These are phyloP conservation scores for Eucalyptus sideroxylon DNA, from an alignment of 345 rosid species.

Conservation along the genomic window DNA sequence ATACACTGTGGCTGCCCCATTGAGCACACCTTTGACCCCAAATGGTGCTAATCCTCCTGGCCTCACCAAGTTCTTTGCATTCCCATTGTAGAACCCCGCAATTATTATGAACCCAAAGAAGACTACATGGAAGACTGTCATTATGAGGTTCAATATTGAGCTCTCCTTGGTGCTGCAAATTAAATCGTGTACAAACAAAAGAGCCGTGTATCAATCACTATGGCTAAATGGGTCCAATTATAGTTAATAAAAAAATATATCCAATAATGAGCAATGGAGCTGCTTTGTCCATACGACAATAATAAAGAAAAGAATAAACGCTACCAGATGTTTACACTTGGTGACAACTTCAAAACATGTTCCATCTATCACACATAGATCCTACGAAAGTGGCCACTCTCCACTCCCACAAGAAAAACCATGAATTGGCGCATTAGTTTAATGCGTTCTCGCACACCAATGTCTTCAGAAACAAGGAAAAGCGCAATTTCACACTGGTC, in stretches of 20 bases:
- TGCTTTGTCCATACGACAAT: not conserved
- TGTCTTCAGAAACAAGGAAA: not conserved
- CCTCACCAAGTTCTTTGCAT: conserved; percentile 41
- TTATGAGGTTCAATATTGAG: conserved; percentile 64
- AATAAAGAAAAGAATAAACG: not conserved
- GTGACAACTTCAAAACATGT: not conserved
- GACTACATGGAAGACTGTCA: conserved; percentile 76
- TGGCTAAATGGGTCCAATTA: not conserved
- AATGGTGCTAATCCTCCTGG: conserved; percentile 77
- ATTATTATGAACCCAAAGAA: conserved; percentile 78
- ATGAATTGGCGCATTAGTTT: not conserved
- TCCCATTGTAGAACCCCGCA: conserved; percentile 56
- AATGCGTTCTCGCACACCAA: not conserved
- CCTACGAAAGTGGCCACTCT: not conserved
- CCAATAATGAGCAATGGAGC: not conserved
- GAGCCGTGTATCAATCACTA: not conserved
- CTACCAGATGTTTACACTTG: not conserved
- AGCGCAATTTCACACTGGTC: not conserved
- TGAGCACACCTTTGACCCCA: conserved; percentile 63
- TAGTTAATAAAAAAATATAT: not conserved
- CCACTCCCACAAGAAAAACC: not conserved
- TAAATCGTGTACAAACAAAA: not conserved
- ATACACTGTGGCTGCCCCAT: conserved; percentile 85
- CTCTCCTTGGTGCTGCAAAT: conserved; percentile 86
- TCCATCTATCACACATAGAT: not conserved